Evolutionary conservation across 1,284 basidiomycete genomes (phyloP).

Genomic region (Takashimella tepidaria): DNA sequence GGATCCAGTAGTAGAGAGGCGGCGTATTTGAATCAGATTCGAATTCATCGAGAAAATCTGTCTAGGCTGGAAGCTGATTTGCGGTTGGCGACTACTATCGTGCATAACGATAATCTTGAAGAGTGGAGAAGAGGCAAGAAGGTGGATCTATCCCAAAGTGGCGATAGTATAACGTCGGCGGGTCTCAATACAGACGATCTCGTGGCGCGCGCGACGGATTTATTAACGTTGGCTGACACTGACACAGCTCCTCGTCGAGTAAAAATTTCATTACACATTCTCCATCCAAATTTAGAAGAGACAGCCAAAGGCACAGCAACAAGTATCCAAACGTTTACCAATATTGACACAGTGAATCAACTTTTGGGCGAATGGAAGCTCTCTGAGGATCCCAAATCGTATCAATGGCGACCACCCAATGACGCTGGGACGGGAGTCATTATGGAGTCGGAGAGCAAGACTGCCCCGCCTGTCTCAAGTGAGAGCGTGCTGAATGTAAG

Average conservation of each 20-base stretch:
- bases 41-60: constrained; percentile 2
- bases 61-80: constrained; percentile 21
- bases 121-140: background rate
- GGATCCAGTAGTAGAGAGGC: too few species aligned
- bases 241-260: constrained; percentile 11
- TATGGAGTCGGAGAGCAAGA: background rate
- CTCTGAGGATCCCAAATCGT: constrained; percentile 13
- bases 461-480: background rate
- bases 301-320: background rate
- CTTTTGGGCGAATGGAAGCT: constrained; percentile 31
- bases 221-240: constrained; percentile 27
- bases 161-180: background rate
- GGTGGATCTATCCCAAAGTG: background rate
- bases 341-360: too few species aligned
- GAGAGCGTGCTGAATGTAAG: too few species aligned
- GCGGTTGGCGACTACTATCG: constrained; percentile 13
- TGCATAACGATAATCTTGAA: constrained; percentile 14
- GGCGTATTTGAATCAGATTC: too few species aligned
- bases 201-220: constrained; percentile 25
- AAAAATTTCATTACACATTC: constrained; percentile 9
- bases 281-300: constrained; percentile 8
- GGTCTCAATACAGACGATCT: too few species aligned
- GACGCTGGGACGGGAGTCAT: too few species aligned
- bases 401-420: constrained; percentile 16
- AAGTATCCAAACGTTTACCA: background rate